Evolutionary conservation across 805 yeast species (phyloP), one percentile per base, ranked within the genome.

Genomic region (Blastobotrys chiropterorum): DNA sequence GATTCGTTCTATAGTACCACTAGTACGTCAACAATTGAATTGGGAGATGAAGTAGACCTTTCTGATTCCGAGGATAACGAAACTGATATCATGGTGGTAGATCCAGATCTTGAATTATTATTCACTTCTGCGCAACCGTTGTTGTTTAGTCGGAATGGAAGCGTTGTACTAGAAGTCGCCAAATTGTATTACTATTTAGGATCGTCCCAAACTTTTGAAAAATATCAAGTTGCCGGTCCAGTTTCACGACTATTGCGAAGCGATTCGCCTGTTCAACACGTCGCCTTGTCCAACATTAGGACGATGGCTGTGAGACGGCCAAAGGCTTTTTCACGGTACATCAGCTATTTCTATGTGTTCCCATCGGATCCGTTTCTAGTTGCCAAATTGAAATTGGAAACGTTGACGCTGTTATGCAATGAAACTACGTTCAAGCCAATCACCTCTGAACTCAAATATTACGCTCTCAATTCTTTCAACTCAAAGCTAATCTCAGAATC

Each of bases 361-460:
- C 85, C 89, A 2, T 62, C 68, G 1, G 95, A 88, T 60, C 58
- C 69, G 0, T 47, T 59, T 0, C 58, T 63, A 1, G 67, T 72
- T 13, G 74, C 85, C 4, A 67, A 69, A 42, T 67, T 76, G 46
- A 92, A 89, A 65, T 65, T 90, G 4, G 72, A 74, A 46, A 78
- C 87, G 17, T 67, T 89, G 39, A 74, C 88, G 3, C 71, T 76
- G 19, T 68, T 88, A n/a, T 75, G 81, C 38, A 74, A 75, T 50
- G 79, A 77, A 39, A 62, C 67, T 8, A 86, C 79, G 59, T 77
- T 80, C 44, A 71, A 73, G 17, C 52, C 60, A 2, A 74, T 87
- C 3, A 67, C 84, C 30, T 72, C 75, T 31, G 95, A 89, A 63
- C 66, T 90, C 30, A 83, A 82, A 61, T 80, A 80, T 61, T 77